These are phyloP conservation scores for Lentinula boryana DNA, from an alignment of 768 basidiomycete genomes.

Conservation along the genomic window DNA sequence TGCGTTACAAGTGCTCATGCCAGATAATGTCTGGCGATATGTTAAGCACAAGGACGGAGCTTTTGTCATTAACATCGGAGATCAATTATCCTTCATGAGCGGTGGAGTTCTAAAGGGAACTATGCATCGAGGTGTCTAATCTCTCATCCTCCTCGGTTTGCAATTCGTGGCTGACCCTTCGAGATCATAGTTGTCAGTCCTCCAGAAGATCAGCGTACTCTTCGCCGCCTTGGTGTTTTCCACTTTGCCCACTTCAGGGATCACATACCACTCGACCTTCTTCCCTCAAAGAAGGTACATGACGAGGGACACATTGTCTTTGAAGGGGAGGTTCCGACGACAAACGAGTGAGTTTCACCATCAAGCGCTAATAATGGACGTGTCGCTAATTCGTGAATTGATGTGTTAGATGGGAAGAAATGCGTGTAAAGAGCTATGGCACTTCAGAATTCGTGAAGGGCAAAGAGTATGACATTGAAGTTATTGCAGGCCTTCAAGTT, in stretches of 20 bases:
- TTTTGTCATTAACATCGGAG: constrained; percentile 29
- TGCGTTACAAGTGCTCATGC: constrained; percentile 28
- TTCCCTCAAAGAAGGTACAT: constrained; percentile 25
- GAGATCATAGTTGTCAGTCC: constrained; percentile 21
- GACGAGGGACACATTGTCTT: constrained; percentile 23
- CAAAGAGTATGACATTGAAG: constrained; percentile 27
- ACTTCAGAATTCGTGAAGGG: constrained; percentile 24
- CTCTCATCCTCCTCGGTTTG: background rate
- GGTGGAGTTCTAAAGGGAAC: constrained; percentile 28
- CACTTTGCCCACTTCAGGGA: constrained; percentile 27
- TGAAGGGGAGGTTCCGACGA: constrained; percentile 22
- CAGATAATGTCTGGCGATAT: constrained; percentile 28
- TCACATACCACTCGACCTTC: constrained; percentile 19
- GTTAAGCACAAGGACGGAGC: constrained; percentile 26
- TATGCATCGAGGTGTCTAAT: constrained; percentile 24
- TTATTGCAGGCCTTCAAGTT: constrained; percentile 23
- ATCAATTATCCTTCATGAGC: constrained; percentile 29
- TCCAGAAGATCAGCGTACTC: constrained; percentile 21
- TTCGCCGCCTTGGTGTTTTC: constrained; percentile 26
- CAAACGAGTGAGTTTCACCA: constrained; percentile 18
- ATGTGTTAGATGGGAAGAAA: constrained; percentile 22
- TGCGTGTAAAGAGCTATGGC: constrained; percentile 28
- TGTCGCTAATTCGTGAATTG: background rate
- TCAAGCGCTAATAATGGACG: background rate
- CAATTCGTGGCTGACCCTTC: background rate